Percentiles rank a stretch among this genome's conserved stretches.
Evolutionary conservation across 805 yeast species (phyloP).

Genomic region (Kodamaea kakaduensis): DNA sequence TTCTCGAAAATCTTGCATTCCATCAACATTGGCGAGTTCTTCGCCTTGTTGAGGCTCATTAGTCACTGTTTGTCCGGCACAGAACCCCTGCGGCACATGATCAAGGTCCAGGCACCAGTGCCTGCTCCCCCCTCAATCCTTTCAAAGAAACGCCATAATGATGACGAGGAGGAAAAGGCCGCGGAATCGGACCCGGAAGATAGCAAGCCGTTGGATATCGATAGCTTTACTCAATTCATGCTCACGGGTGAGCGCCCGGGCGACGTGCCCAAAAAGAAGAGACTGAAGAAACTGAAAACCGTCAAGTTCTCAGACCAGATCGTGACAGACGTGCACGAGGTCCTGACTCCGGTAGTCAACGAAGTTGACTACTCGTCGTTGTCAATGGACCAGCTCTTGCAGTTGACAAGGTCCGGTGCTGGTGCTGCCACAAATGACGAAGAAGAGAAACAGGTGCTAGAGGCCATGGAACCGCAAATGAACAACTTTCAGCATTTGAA

Average conservation of each 20-base stretch:
- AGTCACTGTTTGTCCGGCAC: conserved; percentile 62
- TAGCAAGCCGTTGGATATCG: conserved; percentile 61
- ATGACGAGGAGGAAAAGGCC: conserved; percentile 28
- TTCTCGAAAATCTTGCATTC: conserved; percentile 50
- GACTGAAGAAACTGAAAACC: conserved; percentile 47
- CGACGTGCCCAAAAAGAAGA: conserved; percentile 35
- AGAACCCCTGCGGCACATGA: conserved; percentile 51
- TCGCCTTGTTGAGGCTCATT: conserved; percentile 75
- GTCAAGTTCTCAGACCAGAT: conserved; percentile 73
- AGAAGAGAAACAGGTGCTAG: conserved; percentile 67
- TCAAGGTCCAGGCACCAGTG: conserved; percentile 55
- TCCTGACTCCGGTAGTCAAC: conserved; percentile 21
- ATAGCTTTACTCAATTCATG: conserved; percentile 78
- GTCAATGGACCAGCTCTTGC: conserved; percentile 74
- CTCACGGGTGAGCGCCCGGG: conserved; percentile 75
- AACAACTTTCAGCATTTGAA: conserved; percentile 67
- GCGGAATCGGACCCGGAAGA: conserved; percentile 3
- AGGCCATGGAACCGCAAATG: conserved; percentile 71
- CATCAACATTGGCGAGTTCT: conserved; percentile 85
- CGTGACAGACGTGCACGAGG: conserved; percentile 41
- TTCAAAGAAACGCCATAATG: conserved; percentile 52
- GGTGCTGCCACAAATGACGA: conserved; percentile 38
- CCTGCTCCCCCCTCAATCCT: conserved; percentile 81
- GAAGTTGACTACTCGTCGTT: conserved; percentile 52
- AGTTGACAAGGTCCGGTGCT: conserved; percentile 37